A percentile compares a stretch with the other conserved stretches of the same genome.
These are phyloP conservation scores for Santalum album DNA, from an alignment of 164 flowering plant species.

Conservation along the genomic window DNA sequence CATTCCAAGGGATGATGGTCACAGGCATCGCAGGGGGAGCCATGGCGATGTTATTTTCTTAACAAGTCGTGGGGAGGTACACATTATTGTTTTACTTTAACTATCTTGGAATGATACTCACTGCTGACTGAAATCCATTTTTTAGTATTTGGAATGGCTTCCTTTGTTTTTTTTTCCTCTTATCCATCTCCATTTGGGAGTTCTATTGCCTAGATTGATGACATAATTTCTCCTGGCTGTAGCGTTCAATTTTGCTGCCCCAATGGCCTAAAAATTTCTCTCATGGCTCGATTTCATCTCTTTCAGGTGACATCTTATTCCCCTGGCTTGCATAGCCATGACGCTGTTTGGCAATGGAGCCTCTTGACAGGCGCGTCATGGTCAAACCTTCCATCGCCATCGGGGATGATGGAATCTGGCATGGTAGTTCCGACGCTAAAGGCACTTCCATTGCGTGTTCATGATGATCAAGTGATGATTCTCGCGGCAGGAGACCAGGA, in stretches of 20 bases:
- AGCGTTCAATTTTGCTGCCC: too few relatives aligned
- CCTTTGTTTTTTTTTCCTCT: too few relatives aligned
- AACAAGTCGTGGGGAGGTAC: conserved; percentile 97
- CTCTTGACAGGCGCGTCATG: conserved; percentile 83
- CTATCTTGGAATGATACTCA: too few relatives aligned
- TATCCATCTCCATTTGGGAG: too few relatives aligned
- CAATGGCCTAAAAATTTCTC: too few relatives aligned
- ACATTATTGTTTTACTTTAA: too few relatives aligned
- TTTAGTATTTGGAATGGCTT: too few relatives aligned
- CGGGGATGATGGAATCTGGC: conserved; percentile 72
- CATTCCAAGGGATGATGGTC: conserved; percentile 75
- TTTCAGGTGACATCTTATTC: conserved; percentile 85
- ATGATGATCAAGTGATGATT: conserved; percentile 60
- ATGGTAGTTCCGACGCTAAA: conserved; percentile 74
- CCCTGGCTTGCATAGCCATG: conserved; percentile 85
- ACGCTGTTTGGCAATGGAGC: conserved; percentile 92
- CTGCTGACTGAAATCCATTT: too few relatives aligned
- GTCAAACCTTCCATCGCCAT: conserved; percentile 90
- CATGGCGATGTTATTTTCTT: conserved; percentile 94
- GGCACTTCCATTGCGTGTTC: conserved; percentile 49
- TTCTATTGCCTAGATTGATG: too few relatives aligned
- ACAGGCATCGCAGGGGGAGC: conserved; percentile 85
- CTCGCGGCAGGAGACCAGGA: conserved; percentile 94
- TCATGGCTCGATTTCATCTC: neutral
- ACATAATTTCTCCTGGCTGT: too few relatives aligned